Percentiles rank a stretch among this genome's conserved stretches.
These are phyloP conservation scores for Lanmaoa rubissima DNA, from an alignment of 768 basidiomycete species.

Conservation along the genomic window DNA sequence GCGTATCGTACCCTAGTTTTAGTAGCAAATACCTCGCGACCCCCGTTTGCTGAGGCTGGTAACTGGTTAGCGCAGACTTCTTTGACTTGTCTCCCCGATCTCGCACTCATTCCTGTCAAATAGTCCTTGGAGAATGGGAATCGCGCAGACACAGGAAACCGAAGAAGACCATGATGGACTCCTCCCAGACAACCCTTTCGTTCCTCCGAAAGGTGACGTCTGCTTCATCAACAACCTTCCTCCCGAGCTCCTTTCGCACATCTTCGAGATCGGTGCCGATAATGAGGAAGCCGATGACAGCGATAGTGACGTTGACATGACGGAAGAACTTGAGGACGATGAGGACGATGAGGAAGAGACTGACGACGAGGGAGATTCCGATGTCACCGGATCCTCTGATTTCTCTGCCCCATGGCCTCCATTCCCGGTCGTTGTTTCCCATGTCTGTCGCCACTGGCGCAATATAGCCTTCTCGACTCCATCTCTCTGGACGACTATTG, in stretches of 20 bases:
- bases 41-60: background rate
- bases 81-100: background rate
- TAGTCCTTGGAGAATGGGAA: slow-evolving; percentile 2
- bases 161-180: slow-evolving; percentile 15
- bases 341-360: background rate
- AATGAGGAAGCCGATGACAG: slow-evolving; percentile 31
- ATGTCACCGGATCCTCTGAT: slow-evolving; percentile 2
- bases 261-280: slow-evolving; percentile 50
- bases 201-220: slow-evolving; percentile 39
- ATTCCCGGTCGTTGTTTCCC: slow-evolving; percentile 58
- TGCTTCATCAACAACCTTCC: slow-evolving; percentile 56
- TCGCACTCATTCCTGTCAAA: background rate
- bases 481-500: slow-evolving; percentile 53
- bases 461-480: slow-evolving; percentile 50
- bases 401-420: slow-evolving; percentile 15
- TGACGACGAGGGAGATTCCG: slow-evolving; percentile 5
- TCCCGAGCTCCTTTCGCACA: slow-evolving; percentile 53
- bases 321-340: background rate
- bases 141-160: background rate
- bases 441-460: slow-evolving; percentile 63
- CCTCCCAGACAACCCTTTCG: slow-evolving; percentile 46
- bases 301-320: slow-evolving; percentile 1
- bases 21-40: background rate
- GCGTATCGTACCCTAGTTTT: background rate
- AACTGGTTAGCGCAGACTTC: background rate